These are phyloP conservation scores for Aspergillus sclerotialis DNA, from an alignment of 2,329 filamentous ascomycete species.

Conservation along the genomic window DNA sequence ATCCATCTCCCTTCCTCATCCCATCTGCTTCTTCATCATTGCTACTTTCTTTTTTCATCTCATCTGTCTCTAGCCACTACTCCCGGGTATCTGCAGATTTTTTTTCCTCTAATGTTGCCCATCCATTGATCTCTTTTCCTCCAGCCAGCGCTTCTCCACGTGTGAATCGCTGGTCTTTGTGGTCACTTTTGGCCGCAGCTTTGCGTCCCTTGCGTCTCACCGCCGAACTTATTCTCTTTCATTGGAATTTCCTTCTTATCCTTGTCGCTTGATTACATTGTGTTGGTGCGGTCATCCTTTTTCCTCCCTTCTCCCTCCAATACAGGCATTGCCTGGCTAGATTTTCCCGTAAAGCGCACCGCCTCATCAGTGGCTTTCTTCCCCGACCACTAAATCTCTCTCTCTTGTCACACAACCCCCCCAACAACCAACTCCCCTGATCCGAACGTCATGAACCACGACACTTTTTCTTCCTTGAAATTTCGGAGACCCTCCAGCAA, in stretches of 20 bases:
- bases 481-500: constrained; percentile 36
- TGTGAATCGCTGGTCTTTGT: constrained; percentile 13
- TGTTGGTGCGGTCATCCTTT: neutral
- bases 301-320: no score
- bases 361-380: neutral
- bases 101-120: constrained; percentile 6
- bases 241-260: constrained; percentile 14
- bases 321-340: no score
- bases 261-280: constrained; percentile 8
- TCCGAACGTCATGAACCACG: constrained; percentile 29
- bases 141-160: constrained; percentile 15
- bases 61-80: no score
- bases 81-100: constrained; percentile 14
- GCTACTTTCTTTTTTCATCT: constrained; percentile 2
- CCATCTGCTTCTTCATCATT: constrained; percentile 1
- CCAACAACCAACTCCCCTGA: constrained; percentile 19
- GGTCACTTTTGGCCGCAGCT: constrained; percentile 14
- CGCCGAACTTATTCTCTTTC: constrained; percentile 3
- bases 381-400: constrained; percentile 3
- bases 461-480: constrained; percentile 30
- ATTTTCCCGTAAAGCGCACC: no score
- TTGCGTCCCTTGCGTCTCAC: constrained; percentile 15
- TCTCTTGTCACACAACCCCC: constrained; percentile 3
- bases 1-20: constrained; percentile 1
- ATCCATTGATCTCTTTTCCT: constrained; percentile 1